A percentile compares a stretch with the other conserved stretches of the same genome.
These are phyloP conservation scores for Rhododendron henanense DNA, from an alignment of 148 eudicot species.

Conservation along the genomic window DNA sequence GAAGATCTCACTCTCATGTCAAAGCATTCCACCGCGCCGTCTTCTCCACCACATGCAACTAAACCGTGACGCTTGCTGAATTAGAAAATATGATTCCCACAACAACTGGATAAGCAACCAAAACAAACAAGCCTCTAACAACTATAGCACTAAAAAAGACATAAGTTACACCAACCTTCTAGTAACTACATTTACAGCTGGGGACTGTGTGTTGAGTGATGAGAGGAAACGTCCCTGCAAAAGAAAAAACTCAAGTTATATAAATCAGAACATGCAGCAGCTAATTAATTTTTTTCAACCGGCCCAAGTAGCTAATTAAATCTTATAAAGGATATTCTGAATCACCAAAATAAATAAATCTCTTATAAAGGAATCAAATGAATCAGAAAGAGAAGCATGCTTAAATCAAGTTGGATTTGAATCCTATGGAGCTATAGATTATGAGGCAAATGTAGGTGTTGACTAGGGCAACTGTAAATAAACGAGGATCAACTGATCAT, in stretches of 20 bases:
- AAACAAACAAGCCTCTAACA: constrained; percentile 1
- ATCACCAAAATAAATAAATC: neutral
- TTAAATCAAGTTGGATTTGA: neutral
- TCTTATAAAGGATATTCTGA: neutral
- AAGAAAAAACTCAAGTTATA: constrained; percentile 5
- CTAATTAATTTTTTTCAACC: neutral
- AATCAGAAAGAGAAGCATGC: neutral
- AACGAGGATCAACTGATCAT: neutral
- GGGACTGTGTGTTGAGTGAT: constrained; percentile 75
- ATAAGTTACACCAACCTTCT: constrained; percentile 53
- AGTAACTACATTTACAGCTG: constrained; percentile 85
- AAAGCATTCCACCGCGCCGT: constrained; percentile 97
- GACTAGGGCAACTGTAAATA: neutral
- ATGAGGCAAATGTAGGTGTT: neutral
- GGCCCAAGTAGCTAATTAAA: neutral
- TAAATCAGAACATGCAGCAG: neutral
- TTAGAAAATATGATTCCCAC: constrained; percentile 8
- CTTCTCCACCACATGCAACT: constrained; percentile 98
- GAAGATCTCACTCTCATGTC: constrained; percentile 80
- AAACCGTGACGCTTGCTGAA: constrained; percentile 83
- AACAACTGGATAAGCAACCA: constrained; percentile 7
- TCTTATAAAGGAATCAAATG: neutral
- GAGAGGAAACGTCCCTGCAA: constrained; percentile 83
- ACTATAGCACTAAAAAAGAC: neutral
- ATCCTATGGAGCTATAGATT: neutral